A percentile compares a stretch with the other conserved stretches of the same genome.
Conservation (phyloP, 2,329 filamentous ascomycete species). For the Scedosporium dehoogii region DNA sequence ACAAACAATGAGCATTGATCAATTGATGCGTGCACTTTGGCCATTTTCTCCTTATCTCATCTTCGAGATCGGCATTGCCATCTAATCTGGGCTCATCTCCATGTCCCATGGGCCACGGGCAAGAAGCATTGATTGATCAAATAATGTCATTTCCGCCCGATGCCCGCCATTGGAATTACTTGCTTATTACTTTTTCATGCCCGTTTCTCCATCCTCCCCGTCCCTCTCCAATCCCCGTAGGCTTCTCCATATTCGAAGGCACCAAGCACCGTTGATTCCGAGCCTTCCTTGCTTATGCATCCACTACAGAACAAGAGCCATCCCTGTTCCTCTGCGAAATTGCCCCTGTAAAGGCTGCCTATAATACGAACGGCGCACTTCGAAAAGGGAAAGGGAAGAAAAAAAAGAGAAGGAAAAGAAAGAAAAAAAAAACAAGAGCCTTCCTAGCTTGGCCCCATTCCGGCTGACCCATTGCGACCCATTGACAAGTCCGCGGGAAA, state of each 20-base stretch:
- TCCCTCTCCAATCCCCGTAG: background rate
- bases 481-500: background rate
- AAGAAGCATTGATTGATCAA: background rate
- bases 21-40: background rate
- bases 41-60: background rate
- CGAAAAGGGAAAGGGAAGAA: background rate
- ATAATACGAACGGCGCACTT: background rate
- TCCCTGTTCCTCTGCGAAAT: background rate
- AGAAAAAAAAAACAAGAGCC: background rate
- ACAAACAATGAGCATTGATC: background rate
- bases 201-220: background rate
- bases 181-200: slow-evolving; percentile 1
- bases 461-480: background rate
- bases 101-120: background rate
- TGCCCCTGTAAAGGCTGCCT: background rate
- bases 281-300: background rate
- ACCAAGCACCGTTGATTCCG: background rate
- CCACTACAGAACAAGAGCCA: background rate
- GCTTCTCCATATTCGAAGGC: no score
- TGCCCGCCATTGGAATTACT: background rate
- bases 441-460: background rate
- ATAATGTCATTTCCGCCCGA: background rate
- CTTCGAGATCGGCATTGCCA: background rate
- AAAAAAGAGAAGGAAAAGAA: background rate
- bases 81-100: background rate